These are phyloP conservation scores for Candida michaelii DNA, from an alignment of 805 yeast species.

Conservation along the genomic window DNA sequence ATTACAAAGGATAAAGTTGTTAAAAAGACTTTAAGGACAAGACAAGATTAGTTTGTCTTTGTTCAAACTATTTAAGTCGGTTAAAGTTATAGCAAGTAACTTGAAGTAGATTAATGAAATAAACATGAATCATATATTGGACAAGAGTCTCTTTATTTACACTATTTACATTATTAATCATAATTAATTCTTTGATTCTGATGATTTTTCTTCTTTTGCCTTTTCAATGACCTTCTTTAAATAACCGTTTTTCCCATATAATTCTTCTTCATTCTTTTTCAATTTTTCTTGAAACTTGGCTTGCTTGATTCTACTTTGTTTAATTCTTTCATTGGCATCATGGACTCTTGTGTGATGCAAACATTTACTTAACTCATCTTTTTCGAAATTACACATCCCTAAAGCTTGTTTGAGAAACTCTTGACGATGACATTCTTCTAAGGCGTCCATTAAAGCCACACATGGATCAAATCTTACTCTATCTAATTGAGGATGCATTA, in stretches of 20 bases:
- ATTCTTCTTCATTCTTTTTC: constrained; percentile 70
- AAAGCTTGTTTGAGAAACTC: constrained; percentile 67
- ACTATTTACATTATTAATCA: neutral
- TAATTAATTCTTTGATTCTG: neutral
- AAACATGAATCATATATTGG: neutral
- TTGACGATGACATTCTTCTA: constrained; percentile 82
- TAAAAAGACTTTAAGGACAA: constrained; percentile 83
- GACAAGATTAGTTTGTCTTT: constrained; percentile 71
- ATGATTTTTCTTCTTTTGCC: constrained; percentile 18
- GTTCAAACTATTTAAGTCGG: no score
- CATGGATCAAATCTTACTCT: constrained; percentile 54
- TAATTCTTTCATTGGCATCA: constrained; percentile 56
- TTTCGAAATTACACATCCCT: constrained; percentile 83
- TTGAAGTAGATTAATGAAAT: constrained; percentile 3
- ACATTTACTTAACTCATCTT: constrained; percentile 76
- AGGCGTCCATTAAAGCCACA: constrained; percentile 76
- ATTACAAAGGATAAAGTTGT: constrained; percentile 89
- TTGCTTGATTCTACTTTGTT: constrained; percentile 55
- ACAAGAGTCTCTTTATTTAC: neutral
- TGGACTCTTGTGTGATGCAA: constrained; percentile 72
- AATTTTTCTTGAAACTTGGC: constrained; percentile 55
- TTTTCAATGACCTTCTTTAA: constrained; percentile 61
- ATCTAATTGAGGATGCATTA: constrained; percentile 48
- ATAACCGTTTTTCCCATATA: constrained; percentile 72
- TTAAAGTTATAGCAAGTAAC: no score